Evolutionary conservation across 2,329 filamentous ascomycete genomes (phyloP).

Genomic region (Byssochlamys sp.): DNA sequence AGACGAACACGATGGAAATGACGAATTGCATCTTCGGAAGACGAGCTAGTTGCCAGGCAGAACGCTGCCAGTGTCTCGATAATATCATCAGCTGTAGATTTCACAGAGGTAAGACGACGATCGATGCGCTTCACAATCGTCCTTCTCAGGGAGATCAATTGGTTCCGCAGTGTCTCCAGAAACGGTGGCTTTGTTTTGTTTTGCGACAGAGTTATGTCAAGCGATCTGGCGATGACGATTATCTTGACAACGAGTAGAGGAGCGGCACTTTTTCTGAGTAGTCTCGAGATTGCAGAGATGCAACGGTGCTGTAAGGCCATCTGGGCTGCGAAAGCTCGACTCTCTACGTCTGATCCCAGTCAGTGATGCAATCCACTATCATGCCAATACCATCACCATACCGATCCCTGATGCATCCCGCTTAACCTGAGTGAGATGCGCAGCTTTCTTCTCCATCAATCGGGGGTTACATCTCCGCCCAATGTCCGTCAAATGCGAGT

Average conservation of each 20-base stretch:
- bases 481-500: constrained; percentile 61
- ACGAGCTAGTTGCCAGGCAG: constrained; percentile 69
- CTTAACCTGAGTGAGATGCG: constrained; percentile 46
- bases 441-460: constrained; percentile 57
- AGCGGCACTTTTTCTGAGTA: constrained; percentile 44
- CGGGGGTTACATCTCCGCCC: constrained; percentile 67
- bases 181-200: constrained; percentile 38
- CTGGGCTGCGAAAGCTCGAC: constrained; percentile 45
- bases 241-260: constrained; percentile 57
- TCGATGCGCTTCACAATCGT: constrained; percentile 59
- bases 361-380: constrained; percentile 7
- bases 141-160: constrained; percentile 51
- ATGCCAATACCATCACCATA: constrained; percentile 8
- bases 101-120: constrained; percentile 38
- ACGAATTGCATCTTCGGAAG: constrained; percentile 65
- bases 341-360: constrained; percentile 26
- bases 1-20: constrained; percentile 68
- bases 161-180: constrained; percentile 56
- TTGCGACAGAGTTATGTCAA: constrained; percentile 63
- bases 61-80: constrained; percentile 71
- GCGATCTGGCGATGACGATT: constrained; percentile 62
- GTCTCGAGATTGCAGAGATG: constrained; percentile 42
- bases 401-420: constrained; percentile 22
- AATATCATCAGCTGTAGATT: constrained; percentile 40
- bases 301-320: constrained; percentile 50